phyloP scores from a whole-genome alignment of 2,329 filamentous ascomycete genomes.

The Aspergillus sp. region DNA sequence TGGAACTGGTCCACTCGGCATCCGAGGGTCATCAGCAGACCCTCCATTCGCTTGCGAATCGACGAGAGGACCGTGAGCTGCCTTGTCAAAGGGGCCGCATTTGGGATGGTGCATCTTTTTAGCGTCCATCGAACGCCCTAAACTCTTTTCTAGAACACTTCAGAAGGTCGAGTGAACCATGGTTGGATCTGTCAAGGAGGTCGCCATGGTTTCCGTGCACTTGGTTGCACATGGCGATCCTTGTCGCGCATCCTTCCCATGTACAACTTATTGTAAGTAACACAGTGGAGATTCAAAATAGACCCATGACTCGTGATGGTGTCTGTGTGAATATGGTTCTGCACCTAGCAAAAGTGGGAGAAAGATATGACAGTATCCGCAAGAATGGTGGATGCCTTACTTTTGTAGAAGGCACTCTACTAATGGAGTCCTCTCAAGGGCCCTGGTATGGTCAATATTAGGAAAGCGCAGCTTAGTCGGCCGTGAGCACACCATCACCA shows the following conservation, averaged over 20 bases:
- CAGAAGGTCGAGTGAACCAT: constrained; percentile 4
- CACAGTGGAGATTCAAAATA: not conserved
- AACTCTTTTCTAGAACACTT: constrained; percentile 16
- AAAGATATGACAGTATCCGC: not conserved
- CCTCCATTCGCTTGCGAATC: not conserved
- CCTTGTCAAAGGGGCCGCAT: constrained; percentile 3
- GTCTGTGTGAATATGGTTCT: not conserved
- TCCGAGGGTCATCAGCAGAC: constrained; percentile 13
- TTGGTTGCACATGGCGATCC: constrained; percentile 1
- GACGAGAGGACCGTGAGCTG: not conserved
- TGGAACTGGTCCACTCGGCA: not conserved
- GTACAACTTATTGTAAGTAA: not conserved
- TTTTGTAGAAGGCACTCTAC: not conserved
- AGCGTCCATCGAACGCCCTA: constrained; percentile 3
- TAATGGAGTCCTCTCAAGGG: not conserved
- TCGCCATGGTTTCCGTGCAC: not conserved
- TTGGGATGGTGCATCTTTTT: constrained; percentile 9
- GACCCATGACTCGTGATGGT: not conserved
- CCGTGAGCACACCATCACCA: not conserved
- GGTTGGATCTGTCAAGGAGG: not conserved
- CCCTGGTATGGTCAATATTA: too few relatives aligned
- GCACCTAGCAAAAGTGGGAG: not conserved
- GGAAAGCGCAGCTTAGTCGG: too few relatives aligned
- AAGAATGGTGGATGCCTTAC: not conserved
- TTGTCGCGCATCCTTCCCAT: constrained; percentile 7